A percentile compares a stretch with the other conserved stretches of the same genome.
Evolutionary conservation across 441 rosid genomes (phyloP).

Genomic region (Euphorbia schlechtendalii): DNA sequence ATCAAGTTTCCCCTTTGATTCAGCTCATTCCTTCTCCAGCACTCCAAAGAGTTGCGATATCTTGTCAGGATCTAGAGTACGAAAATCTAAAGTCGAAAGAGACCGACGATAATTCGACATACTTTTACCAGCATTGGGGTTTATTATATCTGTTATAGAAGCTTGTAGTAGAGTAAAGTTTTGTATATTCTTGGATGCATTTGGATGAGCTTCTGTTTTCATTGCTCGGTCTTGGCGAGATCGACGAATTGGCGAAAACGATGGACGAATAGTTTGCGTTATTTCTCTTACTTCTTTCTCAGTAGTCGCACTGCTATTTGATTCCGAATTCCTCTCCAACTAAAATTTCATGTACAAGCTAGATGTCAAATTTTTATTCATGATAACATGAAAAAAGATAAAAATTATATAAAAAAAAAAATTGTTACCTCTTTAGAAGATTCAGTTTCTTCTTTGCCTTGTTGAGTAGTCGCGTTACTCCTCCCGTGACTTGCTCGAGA

Average conservation of each 20-base stretch:
- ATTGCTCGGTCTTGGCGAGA: conserved; percentile 13
- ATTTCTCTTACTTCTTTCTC: conserved; percentile 5
- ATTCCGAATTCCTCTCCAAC: conserved; percentile 32
- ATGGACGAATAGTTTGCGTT: conserved; percentile 8
- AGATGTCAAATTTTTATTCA: neutral
- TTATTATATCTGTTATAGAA: conserved; percentile 45
- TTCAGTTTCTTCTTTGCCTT: conserved; percentile 26
- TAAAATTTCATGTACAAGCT: neutral
- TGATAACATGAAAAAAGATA: no score
- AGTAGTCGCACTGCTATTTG: conserved; percentile 12
- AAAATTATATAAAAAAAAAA: neutral
- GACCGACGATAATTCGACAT: conserved; percentile 38
- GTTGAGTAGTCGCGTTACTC: conserved; percentile 14
- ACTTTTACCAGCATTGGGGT: conserved; percentile 32
- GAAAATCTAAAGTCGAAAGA: conserved; percentile 43
- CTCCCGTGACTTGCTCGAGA: conserved; percentile 17
- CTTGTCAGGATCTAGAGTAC: conserved; percentile 37
- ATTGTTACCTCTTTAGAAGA: conserved; percentile 40
- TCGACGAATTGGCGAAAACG: conserved; percentile 36
- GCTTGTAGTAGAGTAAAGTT: conserved; percentile 50
- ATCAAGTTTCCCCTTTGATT: no score
- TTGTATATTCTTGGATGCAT: conserved; percentile 51
- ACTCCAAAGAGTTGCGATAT: conserved; percentile 35
- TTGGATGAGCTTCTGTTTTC: conserved; percentile 48
- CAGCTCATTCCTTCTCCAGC: conserved; percentile 25